Evolutionary conservation across 2,329 filamentous ascomycete genomes (phyloP).

Genomic region (Ophioceras dolichostomum): DNA sequence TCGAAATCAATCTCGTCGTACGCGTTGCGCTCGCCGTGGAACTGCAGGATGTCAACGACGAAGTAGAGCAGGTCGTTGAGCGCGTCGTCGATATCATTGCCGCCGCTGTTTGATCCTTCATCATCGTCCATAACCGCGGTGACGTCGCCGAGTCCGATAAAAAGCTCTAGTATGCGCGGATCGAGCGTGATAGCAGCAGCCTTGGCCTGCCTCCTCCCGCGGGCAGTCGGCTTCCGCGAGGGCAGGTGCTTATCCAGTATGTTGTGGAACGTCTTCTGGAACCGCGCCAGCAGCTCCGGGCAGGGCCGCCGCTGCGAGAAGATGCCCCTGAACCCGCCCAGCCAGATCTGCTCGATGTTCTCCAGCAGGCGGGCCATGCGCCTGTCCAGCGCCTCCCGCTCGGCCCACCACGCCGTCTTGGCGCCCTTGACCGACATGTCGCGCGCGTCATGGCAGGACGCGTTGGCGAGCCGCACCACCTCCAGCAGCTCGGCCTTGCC

Average conservation of each 20-base stretch:
- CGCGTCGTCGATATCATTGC: conserved; percentile 65
- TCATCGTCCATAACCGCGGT: conserved; percentile 38
- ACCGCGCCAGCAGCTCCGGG: conserved; percentile 55
- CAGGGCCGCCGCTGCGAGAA: conserved; percentile 60
- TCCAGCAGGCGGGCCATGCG: conserved; percentile 66
- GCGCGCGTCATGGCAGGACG: conserved; percentile 62
- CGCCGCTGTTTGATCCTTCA: conserved; percentile 21
- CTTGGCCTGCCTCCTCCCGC: conserved; percentile 38
- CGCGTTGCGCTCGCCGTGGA: conserved; percentile 90
- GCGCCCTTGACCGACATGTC: conserved; percentile 64
- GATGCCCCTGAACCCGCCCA: conserved; percentile 90
- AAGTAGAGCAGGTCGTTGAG: conserved; percentile 93
- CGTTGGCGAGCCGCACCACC: conserved; percentile 71
- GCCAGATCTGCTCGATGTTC: conserved; percentile 86
- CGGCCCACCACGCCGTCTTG: conserved; percentile 80
- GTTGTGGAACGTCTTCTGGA: conserved; percentile 65
- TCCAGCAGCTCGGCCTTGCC: conserved; percentile 70
- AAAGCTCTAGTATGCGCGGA: conserved; percentile 65
- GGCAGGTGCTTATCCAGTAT: conserved; percentile 78
- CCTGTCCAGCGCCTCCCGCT: conserved; percentile 67
- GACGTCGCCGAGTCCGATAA: conserved; percentile 66
- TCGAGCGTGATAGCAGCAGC: conserved; percentile 35
- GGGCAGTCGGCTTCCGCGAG: conserved; percentile 57
- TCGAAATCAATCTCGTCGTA: conserved; percentile 98
- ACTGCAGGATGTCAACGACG: conserved; percentile 90